A percentile compares a stretch with the other conserved stretches of the same genome.
Evolutionary conservation across 2,329 filamentous ascomycete species (phyloP).

Genomic region (Emericellopsis atlantica): DNA sequence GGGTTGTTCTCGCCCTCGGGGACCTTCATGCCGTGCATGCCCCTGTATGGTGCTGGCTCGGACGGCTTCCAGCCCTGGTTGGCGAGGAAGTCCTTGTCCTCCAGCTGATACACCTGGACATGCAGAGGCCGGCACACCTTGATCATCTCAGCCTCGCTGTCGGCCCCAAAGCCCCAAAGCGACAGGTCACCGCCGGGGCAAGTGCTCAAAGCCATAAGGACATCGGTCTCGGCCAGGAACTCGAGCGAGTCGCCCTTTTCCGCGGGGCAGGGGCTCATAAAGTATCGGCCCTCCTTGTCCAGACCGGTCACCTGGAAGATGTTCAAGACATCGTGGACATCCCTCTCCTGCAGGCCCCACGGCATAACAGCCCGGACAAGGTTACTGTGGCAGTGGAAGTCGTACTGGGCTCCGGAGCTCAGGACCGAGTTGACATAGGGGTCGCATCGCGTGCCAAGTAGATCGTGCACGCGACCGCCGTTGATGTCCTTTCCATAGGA

Average conservation of each 20-base stretch:
- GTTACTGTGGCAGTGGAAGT: conserved; percentile 79
- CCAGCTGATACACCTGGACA: conserved; percentile 58
- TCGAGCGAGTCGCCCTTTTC: conserved; percentile 49
- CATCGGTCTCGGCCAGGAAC: conserved; percentile 69
- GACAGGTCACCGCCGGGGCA: conserved; percentile 75
- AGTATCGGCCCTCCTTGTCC: conserved; percentile 60
- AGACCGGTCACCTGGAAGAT: conserved; percentile 76
- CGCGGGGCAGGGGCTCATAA: conserved; percentile 55
- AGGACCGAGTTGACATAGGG: conserved; percentile 72
- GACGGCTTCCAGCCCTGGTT: conserved; percentile 49
- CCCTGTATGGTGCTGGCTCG: conserved; percentile 46
- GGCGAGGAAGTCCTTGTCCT: conserved; percentile 36
- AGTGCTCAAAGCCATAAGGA: conserved; percentile 53
- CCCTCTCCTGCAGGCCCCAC: conserved; percentile 55
- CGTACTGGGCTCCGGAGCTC: conserved; percentile 55
- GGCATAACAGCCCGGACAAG: conserved; percentile 60
- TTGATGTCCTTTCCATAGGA: conserved; percentile 22
- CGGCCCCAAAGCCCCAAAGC: conserved; percentile 66
- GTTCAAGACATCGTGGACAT: conserved; percentile 79
- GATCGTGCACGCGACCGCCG: conserved; percentile 61
- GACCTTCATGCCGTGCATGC: conserved; percentile 49
- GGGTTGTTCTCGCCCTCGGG: conserved; percentile 9
- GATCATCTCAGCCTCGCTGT: conserved; percentile 54
- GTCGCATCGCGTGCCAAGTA: conserved; percentile 73
- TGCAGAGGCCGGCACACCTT: conserved; percentile 61